Conservation (phyloP, 441 rosid species). For the Theobroma grandiflorum region DNA sequence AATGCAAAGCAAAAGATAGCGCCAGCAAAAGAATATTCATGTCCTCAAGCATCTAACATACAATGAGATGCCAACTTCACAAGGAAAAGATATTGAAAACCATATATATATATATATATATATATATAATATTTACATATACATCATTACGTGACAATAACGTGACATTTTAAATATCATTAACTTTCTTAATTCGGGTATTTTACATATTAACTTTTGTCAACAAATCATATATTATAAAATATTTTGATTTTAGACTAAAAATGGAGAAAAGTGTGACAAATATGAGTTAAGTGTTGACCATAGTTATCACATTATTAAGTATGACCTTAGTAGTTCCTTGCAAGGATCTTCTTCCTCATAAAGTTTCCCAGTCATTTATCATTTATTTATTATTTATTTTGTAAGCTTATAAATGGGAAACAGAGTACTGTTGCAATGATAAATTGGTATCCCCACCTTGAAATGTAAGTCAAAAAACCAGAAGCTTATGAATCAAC, state of each 20-base stretch:
- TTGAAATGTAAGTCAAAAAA: background rate
- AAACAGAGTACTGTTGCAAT: background rate
- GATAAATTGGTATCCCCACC: slow-evolving; percentile 7
- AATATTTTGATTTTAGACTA: too few relatives aligned
- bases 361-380: background rate
- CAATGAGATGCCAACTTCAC: background rate
- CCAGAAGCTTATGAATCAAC: too few relatives aligned
- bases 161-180: too few relatives aligned
- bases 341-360: slow-evolving; percentile 10
- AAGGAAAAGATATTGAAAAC: too few relatives aligned
- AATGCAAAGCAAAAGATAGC: background rate
- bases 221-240: too few relatives aligned
- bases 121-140: too few relatives aligned
- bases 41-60: background rate
- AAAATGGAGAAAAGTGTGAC: too few relatives aligned
- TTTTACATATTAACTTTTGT: too few relatives aligned
- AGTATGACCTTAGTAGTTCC: background rate
- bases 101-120: background rate
- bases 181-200: too few relatives aligned
- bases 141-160: too few relatives aligned
- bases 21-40: background rate
- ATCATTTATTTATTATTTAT: background rate
- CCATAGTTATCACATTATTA: too few relatives aligned
- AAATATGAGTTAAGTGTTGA: too few relatives aligned
- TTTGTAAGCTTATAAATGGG: background rate